These are phyloP conservation scores for Botrytis porri DNA, from an alignment of 2,329 filamentous ascomycete species.

Conservation along the genomic window DNA sequence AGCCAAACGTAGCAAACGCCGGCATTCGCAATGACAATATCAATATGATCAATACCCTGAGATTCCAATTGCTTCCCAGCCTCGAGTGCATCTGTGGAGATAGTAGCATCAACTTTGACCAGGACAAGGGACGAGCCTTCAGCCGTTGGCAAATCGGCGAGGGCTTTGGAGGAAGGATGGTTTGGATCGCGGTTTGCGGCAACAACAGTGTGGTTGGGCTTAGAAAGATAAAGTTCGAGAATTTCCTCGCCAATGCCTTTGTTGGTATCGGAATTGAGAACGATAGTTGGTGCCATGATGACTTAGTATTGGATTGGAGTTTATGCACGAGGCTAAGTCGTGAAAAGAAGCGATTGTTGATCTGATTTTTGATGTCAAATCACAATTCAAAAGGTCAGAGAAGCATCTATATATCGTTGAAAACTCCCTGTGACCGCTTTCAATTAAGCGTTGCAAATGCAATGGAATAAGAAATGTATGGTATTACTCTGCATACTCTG, in stretches of 20 bases:
- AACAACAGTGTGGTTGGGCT: slow-evolving; percentile 41
- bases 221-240: slow-evolving; percentile 37
- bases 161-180: slow-evolving; percentile 31
- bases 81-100: slow-evolving; percentile 38
- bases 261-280: slow-evolving; percentile 27
- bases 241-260: slow-evolving; percentile 38
- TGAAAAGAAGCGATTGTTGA: background rate
- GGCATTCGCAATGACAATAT: slow-evolving; percentile 49
- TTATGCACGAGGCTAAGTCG: too few relatives aligned
- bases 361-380: background rate
- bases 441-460: background rate
- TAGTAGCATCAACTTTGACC: slow-evolving; percentile 44
- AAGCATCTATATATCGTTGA: background rate
- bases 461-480: background rate
- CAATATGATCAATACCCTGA: background rate
- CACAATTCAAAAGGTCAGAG: background rate
- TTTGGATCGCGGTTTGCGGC: slow-evolving; percentile 40
- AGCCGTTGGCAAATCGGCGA: slow-evolving; percentile 30
- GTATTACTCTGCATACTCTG: background rate
- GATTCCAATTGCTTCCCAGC: slow-evolving; percentile 38
- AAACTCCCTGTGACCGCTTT: background rate
- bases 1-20: slow-evolving; percentile 30
- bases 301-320: background rate
- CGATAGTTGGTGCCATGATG: background rate
- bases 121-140: slow-evolving; percentile 41